Evolutionary conservation across 441 rosid genomes (phyloP).

Genomic region (Syzygium syzygioides): DNA sequence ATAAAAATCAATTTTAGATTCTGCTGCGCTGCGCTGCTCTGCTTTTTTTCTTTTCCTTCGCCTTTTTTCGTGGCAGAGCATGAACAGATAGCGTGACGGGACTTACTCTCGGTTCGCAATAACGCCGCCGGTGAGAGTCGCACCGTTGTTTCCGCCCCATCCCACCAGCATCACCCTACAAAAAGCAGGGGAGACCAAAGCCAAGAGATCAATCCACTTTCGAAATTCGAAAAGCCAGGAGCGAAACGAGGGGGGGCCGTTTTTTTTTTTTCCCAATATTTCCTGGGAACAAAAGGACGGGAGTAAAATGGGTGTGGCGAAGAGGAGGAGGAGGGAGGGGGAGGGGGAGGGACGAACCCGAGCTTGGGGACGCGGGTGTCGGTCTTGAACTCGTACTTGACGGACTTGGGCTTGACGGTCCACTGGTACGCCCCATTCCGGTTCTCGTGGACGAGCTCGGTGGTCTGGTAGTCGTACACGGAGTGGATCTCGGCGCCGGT

Average conservation of each 20-base stretch:
- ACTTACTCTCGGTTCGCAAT: constrained; percentile 89
- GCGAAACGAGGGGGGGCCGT: background rate
- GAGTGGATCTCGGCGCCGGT: constrained; percentile 51
- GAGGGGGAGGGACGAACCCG: constrained; percentile 39
- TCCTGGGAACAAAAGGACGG: background rate
- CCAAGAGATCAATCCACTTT: background rate
- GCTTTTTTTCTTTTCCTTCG: too few relatives aligned
- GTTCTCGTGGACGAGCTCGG: constrained; percentile 87
- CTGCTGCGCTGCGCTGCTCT: background rate
- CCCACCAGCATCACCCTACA: constrained; percentile 93
- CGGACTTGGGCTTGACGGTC: constrained; percentile 81
- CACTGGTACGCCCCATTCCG: constrained; percentile 70
- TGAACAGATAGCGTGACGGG: background rate
- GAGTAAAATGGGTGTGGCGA: background rate
- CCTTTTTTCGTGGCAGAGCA: background rate
- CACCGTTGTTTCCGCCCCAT: constrained; percentile 97
- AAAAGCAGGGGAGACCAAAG: background rate
- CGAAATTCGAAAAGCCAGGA: background rate
- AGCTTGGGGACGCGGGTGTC: constrained; percentile 73
- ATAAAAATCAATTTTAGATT: background rate
- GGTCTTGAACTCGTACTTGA: constrained; percentile 86
- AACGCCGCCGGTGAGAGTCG: constrained; percentile 81
- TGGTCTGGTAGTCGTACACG: constrained; percentile 58
- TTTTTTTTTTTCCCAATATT: too few relatives aligned
- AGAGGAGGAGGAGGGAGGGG: background rate